Percentiles rank a stretch among this genome's conserved stretches.
phyloP scores from a whole-genome alignment of 2,329 filamentous ascomycete species.

The Pseudocercospora crystallina region DNA sequence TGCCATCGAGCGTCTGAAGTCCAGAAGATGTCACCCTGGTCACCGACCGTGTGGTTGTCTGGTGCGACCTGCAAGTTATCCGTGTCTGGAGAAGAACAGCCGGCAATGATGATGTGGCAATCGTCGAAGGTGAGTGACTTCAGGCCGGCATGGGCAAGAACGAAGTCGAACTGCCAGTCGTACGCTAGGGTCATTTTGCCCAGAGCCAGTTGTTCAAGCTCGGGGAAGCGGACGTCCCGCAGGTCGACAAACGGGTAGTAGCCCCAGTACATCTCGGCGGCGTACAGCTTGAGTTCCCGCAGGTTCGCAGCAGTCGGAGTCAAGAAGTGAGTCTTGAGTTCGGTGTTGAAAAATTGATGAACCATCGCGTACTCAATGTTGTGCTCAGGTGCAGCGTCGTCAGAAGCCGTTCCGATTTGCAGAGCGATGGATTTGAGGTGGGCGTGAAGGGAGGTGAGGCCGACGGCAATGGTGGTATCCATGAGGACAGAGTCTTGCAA shows the following conservation, averaged over 20 bases:
- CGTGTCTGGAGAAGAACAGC: neutral
- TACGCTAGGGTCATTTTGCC: constrained; percentile 46
- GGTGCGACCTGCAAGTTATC: neutral
- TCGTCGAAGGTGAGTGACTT: constrained; percentile 46
- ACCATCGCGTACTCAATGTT: neutral
- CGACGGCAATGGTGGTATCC: too few species aligned
- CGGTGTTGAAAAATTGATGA: neutral
- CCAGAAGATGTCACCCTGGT: neutral
- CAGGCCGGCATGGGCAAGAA: constrained; percentile 44
- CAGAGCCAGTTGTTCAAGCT: constrained; percentile 42
- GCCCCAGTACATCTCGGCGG: constrained; percentile 38
- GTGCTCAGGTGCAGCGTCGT: neutral
- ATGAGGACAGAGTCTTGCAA: neutral
- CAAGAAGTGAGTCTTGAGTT: neutral
- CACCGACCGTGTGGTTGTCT: neutral
- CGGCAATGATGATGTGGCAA: constrained; percentile 33
- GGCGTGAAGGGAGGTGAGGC: too few species aligned
- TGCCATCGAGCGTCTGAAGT: constrained; percentile 15
- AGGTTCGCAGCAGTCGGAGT: neutral
- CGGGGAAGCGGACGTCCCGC: constrained; percentile 36
- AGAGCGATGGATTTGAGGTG: neutral
- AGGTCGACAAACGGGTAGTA: constrained; percentile 44
- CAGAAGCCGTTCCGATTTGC: neutral
- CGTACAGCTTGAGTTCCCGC: neutral
- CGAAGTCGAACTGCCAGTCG: constrained; percentile 50